Conservation (phyloP, 1,284 basidiomycete species). For the Apiotrichum sp. region DNA sequence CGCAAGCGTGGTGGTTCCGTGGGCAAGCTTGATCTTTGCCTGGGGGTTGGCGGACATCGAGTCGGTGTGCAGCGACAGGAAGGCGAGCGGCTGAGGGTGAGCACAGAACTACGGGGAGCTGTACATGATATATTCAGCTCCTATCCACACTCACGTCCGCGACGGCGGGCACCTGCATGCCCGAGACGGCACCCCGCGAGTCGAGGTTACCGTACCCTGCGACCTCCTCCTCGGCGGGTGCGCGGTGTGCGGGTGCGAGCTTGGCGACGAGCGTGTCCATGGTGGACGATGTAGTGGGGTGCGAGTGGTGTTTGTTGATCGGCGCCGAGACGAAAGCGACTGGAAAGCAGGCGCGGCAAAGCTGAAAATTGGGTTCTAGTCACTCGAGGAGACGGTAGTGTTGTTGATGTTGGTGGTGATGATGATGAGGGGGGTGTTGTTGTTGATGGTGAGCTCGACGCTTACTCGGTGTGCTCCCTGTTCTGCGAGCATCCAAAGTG, state of each 20-base stretch:
- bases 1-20: slow-evolving; percentile 97
- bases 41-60: slow-evolving; percentile 78
- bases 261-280: slow-evolving; percentile 72
- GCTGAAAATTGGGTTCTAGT: no score
- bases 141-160: slow-evolving; percentile 35
- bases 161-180: slow-evolving; percentile 43
- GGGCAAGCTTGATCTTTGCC: slow-evolving; percentile 95
- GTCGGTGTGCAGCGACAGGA: slow-evolving; percentile 84
- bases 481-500: not conserved
- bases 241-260: slow-evolving; percentile 51
- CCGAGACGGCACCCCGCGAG: slow-evolving; percentile 32
- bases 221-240: slow-evolving; percentile 51
- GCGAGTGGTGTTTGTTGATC: no score
- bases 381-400: no score
- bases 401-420: slow-evolving; percentile 3
- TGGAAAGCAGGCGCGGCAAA: not conserved
- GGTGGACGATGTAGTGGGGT: slow-evolving; percentile 26
- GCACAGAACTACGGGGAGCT: not conserved
- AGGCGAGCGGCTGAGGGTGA: slow-evolving; percentile 66
- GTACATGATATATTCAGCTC: no score
- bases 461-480: not conserved
- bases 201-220: slow-evolving; percentile 62
- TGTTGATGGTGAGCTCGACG: slow-evolving; percentile 3
- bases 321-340: no score
- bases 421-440: no score